A percentile compares a stretch with the other conserved stretches of the same genome.
Evolutionary conservation across 2,329 filamentous ascomycete species (phyloP).

Genomic region (Colletotrichum costaricense): DNA sequence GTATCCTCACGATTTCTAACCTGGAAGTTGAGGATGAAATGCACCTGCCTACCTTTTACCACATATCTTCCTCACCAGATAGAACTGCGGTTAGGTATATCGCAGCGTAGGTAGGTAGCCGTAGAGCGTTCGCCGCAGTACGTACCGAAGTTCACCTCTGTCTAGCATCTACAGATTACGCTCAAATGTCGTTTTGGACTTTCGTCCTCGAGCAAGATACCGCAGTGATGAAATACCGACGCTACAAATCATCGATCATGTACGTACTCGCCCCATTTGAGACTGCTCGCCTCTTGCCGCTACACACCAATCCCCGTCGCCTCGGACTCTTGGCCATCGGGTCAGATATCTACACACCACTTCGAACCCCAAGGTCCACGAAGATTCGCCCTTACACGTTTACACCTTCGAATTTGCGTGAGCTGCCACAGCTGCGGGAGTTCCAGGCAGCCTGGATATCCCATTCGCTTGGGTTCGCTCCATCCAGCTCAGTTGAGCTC

Average conservation of each 20-base stretch:
- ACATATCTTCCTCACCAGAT: no score
- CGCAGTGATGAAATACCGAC: not conserved
- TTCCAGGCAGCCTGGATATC: not conserved
- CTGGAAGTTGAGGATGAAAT: not conserved
- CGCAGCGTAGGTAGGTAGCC: not conserved
- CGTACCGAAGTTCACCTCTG: not conserved
- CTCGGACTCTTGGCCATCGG: not conserved
- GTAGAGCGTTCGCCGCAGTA: not conserved
- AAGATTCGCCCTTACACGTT: not conserved
- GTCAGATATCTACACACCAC: not conserved
- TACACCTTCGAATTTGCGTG: not conserved
- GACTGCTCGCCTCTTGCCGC: not conserved
- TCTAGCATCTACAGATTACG: not conserved
- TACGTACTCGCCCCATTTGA: not conserved
- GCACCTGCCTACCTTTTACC: no score
- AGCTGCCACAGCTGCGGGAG: not conserved
- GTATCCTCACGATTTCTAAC: not conserved
- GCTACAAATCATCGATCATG: not conserved
- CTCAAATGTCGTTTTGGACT: not conserved
- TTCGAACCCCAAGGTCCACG: not conserved
- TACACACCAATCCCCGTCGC: not conserved
- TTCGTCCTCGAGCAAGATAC: not conserved
- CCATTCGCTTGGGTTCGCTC: constrained; percentile 18
- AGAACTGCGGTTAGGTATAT: not conserved
- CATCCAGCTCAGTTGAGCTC: not conserved